Evolutionary conservation across 768 basidiomycete species (phyloP).

Genomic region (Russula earlei): DNA sequence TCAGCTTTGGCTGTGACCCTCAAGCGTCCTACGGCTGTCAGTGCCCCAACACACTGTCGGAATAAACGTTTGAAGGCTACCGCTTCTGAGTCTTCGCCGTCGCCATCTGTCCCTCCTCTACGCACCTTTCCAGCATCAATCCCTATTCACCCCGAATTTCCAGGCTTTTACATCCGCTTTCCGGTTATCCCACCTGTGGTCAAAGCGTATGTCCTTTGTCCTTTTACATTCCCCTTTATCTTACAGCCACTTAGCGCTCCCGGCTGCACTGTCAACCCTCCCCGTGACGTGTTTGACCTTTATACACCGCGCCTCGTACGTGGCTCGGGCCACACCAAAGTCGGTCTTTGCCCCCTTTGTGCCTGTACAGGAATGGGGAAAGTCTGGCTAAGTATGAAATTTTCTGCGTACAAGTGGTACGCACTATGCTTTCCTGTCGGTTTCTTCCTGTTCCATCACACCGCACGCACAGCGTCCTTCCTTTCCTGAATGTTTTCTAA

Average conservation of each 20-base stretch:
- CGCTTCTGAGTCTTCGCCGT: not conserved
- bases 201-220: not conserved
- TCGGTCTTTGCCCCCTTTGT: conserved; percentile 74
- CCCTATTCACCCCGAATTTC: conserved; percentile 39
- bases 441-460: not conserved
- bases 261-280: conserved; percentile 47
- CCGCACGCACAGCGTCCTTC: not conserved
- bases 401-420: conserved; percentile 75
- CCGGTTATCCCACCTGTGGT: conserved; percentile 38
- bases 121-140: conserved; percentile 46
- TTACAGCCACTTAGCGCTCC: conserved; percentile 17
- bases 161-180: conserved; percentile 63
- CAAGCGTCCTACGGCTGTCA: conserved; percentile 1
- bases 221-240: not conserved
- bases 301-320: conserved; percentile 74
- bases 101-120: conserved; percentile 21
- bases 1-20: not conserved
- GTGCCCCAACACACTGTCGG: not conserved
- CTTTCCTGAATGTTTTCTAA: not conserved
- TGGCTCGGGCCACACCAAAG: conserved; percentile 57
- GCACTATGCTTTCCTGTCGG: conserved; percentile 19
- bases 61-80: not conserved
- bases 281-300: conserved; percentile 52
- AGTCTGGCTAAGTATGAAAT: conserved; percentile 70
- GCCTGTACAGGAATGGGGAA: conserved; percentile 57